phyloP scores from a whole-genome alignment of 225 moss, liverwort and hornwort genomes.

The Sphagnum contortum region DNA sequence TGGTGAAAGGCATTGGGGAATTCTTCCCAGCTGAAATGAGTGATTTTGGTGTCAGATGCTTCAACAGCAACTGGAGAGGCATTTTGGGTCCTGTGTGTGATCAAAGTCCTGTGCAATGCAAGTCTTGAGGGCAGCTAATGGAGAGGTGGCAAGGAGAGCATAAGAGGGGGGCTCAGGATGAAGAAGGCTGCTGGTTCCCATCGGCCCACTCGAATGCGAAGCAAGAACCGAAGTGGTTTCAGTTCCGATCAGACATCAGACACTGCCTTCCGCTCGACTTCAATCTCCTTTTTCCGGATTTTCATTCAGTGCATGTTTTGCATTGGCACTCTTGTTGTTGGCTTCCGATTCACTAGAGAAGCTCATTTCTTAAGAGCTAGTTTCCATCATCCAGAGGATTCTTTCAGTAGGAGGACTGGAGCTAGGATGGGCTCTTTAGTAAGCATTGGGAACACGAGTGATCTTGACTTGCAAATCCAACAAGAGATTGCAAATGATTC shows the following conservation, averaged over 20 bases:
- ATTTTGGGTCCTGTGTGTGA: too few species aligned
- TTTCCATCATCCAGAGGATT: constrained; percentile 30
- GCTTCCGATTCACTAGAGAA: constrained; percentile 69
- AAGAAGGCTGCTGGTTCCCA: constrained; percentile 60
- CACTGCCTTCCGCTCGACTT: constrained; percentile 24
- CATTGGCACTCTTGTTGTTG: constrained; percentile 45
- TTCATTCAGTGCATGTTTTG: constrained; percentile 60
- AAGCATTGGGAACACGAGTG: neutral
- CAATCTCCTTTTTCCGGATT: constrained; percentile 25
- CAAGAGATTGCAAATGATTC: constrained; percentile 11
- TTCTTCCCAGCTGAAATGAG: too few species aligned
- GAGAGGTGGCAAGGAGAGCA: constrained; percentile 22
- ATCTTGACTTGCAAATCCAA: neutral
- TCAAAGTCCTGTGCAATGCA: too few species aligned
- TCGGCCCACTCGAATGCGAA: constrained; percentile 36
- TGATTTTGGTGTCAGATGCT: too few species aligned
- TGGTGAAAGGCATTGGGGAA: too few species aligned
- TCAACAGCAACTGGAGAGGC: too few species aligned
- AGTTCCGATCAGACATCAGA: constrained; percentile 40
- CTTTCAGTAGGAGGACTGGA: constrained; percentile 11
- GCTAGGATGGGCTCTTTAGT: constrained; percentile 11
- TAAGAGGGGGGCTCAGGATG: constrained; percentile 17
- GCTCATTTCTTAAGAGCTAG: constrained; percentile 39
- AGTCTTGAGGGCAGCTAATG: constrained; percentile 2
- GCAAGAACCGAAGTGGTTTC: constrained; percentile 22